These are phyloP conservation scores for Leptographium flavum DNA, from an alignment of 2,329 filamentous ascomycete species.

Conservation along the genomic window DNA sequence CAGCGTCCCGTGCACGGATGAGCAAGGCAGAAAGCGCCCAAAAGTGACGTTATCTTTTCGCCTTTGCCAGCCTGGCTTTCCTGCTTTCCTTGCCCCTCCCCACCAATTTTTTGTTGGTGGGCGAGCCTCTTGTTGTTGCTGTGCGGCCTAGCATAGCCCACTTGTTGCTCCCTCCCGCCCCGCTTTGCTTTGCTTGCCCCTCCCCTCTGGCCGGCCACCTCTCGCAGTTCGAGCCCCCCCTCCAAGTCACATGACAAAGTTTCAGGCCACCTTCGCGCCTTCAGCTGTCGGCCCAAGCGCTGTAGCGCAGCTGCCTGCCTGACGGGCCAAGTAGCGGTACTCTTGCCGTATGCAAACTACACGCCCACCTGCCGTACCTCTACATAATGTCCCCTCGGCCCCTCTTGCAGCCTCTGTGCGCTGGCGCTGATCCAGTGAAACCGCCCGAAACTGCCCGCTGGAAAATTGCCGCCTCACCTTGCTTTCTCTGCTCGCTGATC, in stretches of 20 bases:
- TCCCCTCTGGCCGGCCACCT: neutral
- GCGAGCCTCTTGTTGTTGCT: neutral
- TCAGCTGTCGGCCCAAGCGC: neutral
- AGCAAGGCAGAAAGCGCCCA: neutral
- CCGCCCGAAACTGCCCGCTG: slow-evolving; percentile 3
- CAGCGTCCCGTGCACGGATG: neutral
- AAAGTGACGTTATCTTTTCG: neutral
- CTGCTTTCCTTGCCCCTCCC: neutral
- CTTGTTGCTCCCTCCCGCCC: neutral
- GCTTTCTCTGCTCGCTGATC: neutral
- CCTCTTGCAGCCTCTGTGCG: neutral
- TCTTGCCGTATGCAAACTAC: neutral
- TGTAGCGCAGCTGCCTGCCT: neutral
- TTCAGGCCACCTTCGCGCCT: neutral
- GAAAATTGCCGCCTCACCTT: slow-evolving; percentile 4
- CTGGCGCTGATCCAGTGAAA: slow-evolving; percentile 1
- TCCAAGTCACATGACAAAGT: neutral
- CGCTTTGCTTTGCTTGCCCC: neutral
- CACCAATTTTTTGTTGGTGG: neutral
- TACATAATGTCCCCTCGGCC: neutral
- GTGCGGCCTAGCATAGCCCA: neutral
- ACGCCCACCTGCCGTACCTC: neutral
- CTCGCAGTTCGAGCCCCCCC: neutral
- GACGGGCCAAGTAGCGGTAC: neutral
- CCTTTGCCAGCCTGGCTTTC: too few relatives aligned